These are phyloP conservation scores for Helminthosporium solani DNA, from an alignment of 2,329 filamentous ascomycete genomes.

Conservation along the genomic window DNA sequence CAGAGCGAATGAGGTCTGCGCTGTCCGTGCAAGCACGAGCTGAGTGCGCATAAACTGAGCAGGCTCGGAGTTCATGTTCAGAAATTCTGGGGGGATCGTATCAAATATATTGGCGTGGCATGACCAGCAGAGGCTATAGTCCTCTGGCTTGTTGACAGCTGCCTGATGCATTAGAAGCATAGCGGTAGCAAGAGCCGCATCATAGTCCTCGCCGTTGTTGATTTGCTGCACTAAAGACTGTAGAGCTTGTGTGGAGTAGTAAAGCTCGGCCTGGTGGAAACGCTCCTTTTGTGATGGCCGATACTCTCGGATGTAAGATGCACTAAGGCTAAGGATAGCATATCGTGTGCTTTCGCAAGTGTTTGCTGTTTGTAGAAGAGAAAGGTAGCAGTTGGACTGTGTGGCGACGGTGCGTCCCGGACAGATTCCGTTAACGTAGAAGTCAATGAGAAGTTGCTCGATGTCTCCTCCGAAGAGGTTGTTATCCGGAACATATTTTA, in stretches of 20 bases:
- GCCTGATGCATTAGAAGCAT: constrained; percentile 39
- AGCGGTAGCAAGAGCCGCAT: constrained; percentile 34
- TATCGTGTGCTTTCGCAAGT: constrained; percentile 32
- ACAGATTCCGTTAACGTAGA: constrained; percentile 35
- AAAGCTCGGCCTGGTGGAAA: constrained; percentile 35
- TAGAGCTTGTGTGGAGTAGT: constrained; percentile 35
- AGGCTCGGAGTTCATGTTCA: constrained; percentile 27
- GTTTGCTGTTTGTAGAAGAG: constrained; percentile 24
- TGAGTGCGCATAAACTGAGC: constrained; percentile 34
- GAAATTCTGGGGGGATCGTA: constrained; percentile 22
- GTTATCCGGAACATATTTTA: constrained; percentile 30
- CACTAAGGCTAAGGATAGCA: constrained; percentile 34
- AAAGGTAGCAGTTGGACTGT: constrained; percentile 29
- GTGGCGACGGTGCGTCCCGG: constrained; percentile 30
- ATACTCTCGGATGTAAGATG: constrained; percentile 35
- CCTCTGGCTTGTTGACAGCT: constrained; percentile 25
- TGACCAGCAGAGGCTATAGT: constrained; percentile 35
- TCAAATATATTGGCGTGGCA: constrained; percentile 37
- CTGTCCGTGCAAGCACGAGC: constrained; percentile 30
- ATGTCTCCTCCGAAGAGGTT: constrained; percentile 23
- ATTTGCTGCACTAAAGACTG: constrained; percentile 32
- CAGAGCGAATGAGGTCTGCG: constrained; percentile 24
- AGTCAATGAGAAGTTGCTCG: constrained; percentile 32
- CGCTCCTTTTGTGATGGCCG: constrained; percentile 28
- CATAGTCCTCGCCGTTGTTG: constrained; percentile 25